phyloP scores from a whole-genome alignment of 106 monocot species.

The Hemerocallis citrina region DNA sequence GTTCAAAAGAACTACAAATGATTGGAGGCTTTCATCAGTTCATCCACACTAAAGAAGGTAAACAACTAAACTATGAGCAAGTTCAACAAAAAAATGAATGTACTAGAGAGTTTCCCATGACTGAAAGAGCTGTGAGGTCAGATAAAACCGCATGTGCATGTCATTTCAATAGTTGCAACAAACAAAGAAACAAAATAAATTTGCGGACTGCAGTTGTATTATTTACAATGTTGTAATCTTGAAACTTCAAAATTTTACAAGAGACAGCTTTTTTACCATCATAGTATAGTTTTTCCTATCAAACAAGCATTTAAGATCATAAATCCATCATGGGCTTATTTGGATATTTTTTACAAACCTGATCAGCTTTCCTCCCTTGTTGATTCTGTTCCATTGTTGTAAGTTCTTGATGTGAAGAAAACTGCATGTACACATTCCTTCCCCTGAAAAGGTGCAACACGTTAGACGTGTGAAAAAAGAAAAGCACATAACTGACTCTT shows the following conservation, averaged over 20 bases:
- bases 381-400: slow-evolving; percentile 47
- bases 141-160: too few relatives aligned
- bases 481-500: too few relatives aligned
- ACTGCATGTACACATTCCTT: slow-evolving; percentile 69
- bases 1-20: too few relatives aligned
- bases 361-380: slow-evolving; percentile 48
- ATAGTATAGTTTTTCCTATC: background rate
- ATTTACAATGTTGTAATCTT: background rate
- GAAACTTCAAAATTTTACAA: background rate
- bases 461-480: background rate
- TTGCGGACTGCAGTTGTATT: background rate
- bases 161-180: background rate
- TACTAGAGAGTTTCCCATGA: too few relatives aligned
- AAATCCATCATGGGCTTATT: background rate
- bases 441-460: slow-evolving; percentile 35
- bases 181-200: background rate
- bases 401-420: slow-evolving; percentile 71
- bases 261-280: too few relatives aligned
- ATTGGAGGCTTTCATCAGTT: too few relatives aligned
- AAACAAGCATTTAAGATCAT: background rate
- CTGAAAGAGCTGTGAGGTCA: too few relatives aligned
- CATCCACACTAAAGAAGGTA: too few relatives aligned
- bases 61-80: too few relatives aligned
- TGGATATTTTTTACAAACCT: slow-evolving; percentile 22
- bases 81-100: too few relatives aligned